Evolutionary conservation across 257 asterid genomes (phyloP).

Genomic region (Lantana camara): DNA sequence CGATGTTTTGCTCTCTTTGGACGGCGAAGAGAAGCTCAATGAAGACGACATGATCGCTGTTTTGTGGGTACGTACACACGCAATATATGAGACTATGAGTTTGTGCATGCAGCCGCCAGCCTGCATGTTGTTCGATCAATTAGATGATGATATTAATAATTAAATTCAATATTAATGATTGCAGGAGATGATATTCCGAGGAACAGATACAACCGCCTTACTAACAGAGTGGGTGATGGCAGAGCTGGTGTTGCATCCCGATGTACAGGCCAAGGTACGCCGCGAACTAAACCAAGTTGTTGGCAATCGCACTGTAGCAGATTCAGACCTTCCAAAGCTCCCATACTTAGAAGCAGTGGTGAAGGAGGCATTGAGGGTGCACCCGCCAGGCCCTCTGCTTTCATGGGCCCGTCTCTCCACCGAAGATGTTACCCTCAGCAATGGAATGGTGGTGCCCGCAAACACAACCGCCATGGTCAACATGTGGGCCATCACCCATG

Average conservation of each 20-base stretch:
- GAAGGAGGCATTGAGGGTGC: constrained; percentile 52
- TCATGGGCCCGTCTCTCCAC: constrained; percentile 64
- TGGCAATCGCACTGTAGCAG: constrained; percentile 10
- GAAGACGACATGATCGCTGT: constrained; percentile 84
- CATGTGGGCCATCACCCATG: constrained; percentile 71
- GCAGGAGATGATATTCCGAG: constrained; percentile 62
- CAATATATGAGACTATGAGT: too few species aligned
- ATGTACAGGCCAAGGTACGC: constrained; percentile 47
- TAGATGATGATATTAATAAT: too few species aligned
- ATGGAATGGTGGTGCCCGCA: constrained; percentile 60
- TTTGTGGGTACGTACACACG: constrained; percentile 56
- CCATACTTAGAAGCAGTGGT: constrained; percentile 60
- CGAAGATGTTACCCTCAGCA: constrained; percentile 52
- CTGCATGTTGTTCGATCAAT: too few species aligned
- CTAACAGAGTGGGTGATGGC: constrained; percentile 68
- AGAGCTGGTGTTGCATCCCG: constrained; percentile 48
- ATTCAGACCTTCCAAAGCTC: constrained; percentile 42
- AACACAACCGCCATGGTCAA: constrained; percentile 63
- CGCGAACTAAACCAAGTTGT: constrained; percentile 36
- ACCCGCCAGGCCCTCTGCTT: constrained; percentile 67
- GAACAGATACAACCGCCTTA: constrained; percentile 61
- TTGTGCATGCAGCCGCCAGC: background rate
- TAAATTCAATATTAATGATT: background rate
- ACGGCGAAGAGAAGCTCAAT: constrained; percentile 70
- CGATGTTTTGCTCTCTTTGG: constrained; percentile 63